Conservation (phyloP, 805 yeast genomes). For the Candida tallmaniae region DNA sequence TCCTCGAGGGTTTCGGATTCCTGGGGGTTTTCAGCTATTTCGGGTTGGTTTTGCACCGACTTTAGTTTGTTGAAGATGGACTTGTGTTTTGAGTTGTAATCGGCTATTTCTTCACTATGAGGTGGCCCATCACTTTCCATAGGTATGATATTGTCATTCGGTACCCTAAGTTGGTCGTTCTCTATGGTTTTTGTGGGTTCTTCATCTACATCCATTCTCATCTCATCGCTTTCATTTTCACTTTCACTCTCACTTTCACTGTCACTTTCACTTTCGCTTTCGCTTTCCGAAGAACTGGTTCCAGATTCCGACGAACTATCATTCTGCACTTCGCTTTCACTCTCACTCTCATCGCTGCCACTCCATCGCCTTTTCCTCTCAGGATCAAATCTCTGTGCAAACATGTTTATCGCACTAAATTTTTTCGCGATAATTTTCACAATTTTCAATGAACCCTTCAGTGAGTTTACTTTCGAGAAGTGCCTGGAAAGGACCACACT, state of each 20-base stretch:
- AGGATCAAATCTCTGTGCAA: constrained; percentile 14
- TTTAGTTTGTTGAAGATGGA: constrained; percentile 42
- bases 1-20: constrained; percentile 1
- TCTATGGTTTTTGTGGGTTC: not conserved
- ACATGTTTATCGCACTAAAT: constrained; percentile 9
- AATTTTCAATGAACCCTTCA: constrained; percentile 29
- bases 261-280: constrained; percentile 2
- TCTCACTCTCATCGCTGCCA: constrained; percentile 7
- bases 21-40: not conserved
- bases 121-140: not conserved
- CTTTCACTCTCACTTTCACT: constrained; percentile 4
- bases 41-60: constrained; percentile 5
- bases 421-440: not conserved
- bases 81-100: constrained; percentile 38
- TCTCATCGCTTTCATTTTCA: constrained; percentile 12
- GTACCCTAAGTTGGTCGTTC: not conserved
- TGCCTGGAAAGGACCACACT: constrained; percentile 72
- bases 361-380: constrained; percentile 10
- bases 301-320: constrained; percentile 10
- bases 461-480: constrained; percentile 28
- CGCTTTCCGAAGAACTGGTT: constrained; percentile 4
- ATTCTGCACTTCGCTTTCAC: constrained; percentile 2
- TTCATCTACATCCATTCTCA: constrained; percentile 6
- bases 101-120: no score
- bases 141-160: not conserved